These are phyloP conservation scores for Piper longum DNA, from an alignment of 164 flowering plant species.

Conservation along the genomic window DNA sequence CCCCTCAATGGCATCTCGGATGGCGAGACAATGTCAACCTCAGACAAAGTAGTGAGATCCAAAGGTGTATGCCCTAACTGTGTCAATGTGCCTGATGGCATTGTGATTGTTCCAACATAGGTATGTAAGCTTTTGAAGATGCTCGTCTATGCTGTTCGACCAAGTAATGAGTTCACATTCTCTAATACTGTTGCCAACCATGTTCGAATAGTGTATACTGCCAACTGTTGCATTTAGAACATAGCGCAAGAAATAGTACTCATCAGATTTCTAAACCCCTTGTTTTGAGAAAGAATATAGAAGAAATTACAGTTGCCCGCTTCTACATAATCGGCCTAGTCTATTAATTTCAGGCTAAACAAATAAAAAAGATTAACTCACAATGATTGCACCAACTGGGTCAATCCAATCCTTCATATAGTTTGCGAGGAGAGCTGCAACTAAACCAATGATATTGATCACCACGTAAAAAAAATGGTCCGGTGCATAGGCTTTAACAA, in stretches of 20 bases:
- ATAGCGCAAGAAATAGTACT: too few relatives aligned
- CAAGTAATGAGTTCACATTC: conserved; percentile 81
- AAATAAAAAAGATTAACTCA: conserved; percentile 15
- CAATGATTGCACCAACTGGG: conserved; percentile 56
- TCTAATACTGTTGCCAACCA: conserved; percentile 88
- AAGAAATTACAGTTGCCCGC: too few relatives aligned
- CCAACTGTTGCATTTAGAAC: conserved; percentile 42
- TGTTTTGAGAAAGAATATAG: too few relatives aligned
- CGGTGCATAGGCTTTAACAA: conserved; percentile 61
- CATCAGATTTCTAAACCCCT: too few relatives aligned
- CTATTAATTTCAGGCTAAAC: too few relatives aligned
- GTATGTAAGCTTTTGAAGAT: conserved; percentile 75
- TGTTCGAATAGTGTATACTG: conserved; percentile 82
- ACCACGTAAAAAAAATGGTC: conserved; percentile 69
- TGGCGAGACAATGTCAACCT: conserved; percentile 70
- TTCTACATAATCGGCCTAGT: too few relatives aligned
- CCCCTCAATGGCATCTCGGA: conserved; percentile 51
- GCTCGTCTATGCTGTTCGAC: conserved; percentile 74
- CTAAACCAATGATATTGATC: conserved; percentile 54
- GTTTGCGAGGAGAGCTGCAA: conserved; percentile 42
- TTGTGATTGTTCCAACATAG: conserved; percentile 92
- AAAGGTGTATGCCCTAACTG: conserved; percentile 88
- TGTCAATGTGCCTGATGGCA: conserved; percentile 56
- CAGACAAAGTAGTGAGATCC: conserved; percentile 81
- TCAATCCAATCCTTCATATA: conserved; percentile 50